Conservation (phyloP, 257 asterid species). For the Echites panduratus region DNA sequence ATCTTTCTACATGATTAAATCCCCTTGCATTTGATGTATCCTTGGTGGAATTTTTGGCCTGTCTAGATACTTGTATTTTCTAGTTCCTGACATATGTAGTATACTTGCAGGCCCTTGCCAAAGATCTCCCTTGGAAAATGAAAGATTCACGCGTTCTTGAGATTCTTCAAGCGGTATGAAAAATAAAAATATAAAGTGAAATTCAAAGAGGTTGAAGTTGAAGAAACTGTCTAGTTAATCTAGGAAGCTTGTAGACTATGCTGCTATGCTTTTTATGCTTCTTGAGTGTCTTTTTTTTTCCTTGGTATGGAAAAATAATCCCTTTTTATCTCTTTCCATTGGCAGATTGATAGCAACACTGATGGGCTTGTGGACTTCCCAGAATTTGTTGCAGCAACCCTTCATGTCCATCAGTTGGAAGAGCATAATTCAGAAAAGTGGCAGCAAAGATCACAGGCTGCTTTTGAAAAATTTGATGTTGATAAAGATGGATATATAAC, state of each 20-base stretch:
- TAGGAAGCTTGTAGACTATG: background rate
- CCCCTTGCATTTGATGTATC: background rate
- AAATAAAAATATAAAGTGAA: background rate
- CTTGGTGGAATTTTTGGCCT: background rate
- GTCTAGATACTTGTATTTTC: background rate
- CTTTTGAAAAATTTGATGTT: constrained; percentile 88
- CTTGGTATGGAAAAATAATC: constrained; percentile 9
- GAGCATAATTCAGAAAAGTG: constrained; percentile 82
- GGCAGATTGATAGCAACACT: constrained; percentile 90
- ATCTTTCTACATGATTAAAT: background rate
- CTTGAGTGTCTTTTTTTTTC: background rate
- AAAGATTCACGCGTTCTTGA: constrained; percentile 89
- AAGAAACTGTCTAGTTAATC: background rate
- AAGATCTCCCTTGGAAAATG: constrained; percentile 98
- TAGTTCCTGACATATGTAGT: constrained; percentile 5
- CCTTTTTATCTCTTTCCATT: constrained; percentile 13
- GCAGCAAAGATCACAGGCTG: constrained; percentile 76
- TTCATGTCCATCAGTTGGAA: constrained; percentile 90
- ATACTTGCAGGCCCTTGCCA: constrained; percentile 72
- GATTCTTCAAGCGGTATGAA: constrained; percentile 92
- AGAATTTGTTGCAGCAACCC: constrained; percentile 93
- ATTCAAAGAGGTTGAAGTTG: background rate
- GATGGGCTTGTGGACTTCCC: constrained; percentile 96
- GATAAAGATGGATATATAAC: constrained; percentile 92
- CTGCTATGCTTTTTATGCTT: background rate